phyloP scores from a whole-genome alignment of 257 asterid genomes.

The Phtheirospermum japonicum region DNA sequence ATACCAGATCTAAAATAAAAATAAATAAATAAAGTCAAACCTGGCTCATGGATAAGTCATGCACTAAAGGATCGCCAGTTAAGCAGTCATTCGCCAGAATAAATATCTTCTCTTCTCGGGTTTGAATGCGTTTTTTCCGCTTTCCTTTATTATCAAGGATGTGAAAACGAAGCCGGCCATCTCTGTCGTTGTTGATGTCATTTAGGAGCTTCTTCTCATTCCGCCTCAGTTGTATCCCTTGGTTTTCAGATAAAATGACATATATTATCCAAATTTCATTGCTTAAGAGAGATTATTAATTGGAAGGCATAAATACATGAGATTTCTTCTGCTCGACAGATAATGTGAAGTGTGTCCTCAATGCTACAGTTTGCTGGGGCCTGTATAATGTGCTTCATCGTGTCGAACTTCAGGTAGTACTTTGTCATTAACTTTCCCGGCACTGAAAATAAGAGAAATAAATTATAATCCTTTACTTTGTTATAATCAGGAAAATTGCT shows the following conservation, averaged over 20 bases:
- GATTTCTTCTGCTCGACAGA: constrained; percentile 88
- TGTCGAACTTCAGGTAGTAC: constrained; percentile 91
- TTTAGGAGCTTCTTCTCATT: constrained; percentile 89
- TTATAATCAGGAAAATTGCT: constrained; percentile 8
- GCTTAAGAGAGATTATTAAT: constrained; percentile 23
- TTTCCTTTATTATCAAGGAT: constrained; percentile 79
- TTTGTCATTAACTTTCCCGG: constrained; percentile 96
- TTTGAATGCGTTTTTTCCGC: constrained; percentile 84
- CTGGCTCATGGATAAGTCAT: constrained; percentile 92
- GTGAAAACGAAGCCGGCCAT: constrained; percentile 89
- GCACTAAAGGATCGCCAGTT: constrained; percentile 89
- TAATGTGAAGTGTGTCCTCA: constrained; percentile 73
- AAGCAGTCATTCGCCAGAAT: constrained; percentile 89
- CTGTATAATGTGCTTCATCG: constrained; percentile 92
- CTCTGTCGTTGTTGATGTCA: constrained; percentile 82
- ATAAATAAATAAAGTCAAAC: constrained; percentile 39
- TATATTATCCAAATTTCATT: constrained; percentile 22
- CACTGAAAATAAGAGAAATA: constrained; percentile 43
- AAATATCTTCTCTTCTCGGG: constrained; percentile 93
- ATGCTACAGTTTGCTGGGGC: constrained; percentile 66
- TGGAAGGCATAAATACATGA: constrained; percentile 47
- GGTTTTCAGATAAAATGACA: constrained; percentile 35
- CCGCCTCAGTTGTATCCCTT: constrained; percentile 98
- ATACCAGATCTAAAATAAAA: not conserved
- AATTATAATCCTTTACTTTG: constrained; percentile 7